phyloP scores from a whole-genome alignment of 176 grass and related monocot species.

The Musa itinerans region DNA sequence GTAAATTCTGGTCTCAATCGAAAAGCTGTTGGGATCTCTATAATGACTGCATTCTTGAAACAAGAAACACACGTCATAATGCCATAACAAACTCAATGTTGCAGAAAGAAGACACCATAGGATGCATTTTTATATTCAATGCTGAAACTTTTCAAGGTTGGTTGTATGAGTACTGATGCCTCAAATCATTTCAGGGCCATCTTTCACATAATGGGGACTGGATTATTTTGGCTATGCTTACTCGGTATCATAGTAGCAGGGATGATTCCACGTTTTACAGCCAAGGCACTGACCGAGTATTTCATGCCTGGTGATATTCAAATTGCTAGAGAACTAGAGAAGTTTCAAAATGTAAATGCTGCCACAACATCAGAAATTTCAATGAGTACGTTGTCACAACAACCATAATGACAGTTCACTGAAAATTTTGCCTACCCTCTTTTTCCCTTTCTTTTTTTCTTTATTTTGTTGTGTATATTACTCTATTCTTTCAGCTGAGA shows the following conservation, averaged over 20 bases:
- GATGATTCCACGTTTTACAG: constrained; percentile 60
- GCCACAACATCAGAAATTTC: constrained; percentile 41
- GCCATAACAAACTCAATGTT: neutral
- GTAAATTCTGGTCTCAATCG: too few species aligned
- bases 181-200: constrained; percentile 47
- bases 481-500: constrained; percentile 62
- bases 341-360: constrained; percentile 24
- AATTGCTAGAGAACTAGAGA: constrained; percentile 69
- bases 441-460: constrained; percentile 35
- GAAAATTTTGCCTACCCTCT: constrained; percentile 17
- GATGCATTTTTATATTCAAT: too few species aligned
- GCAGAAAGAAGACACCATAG: neutral
- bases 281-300: constrained; percentile 49
- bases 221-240: constrained; percentile 59
- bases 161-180: neutral
- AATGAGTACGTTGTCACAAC: constrained; percentile 41
- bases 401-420: constrained; percentile 22
- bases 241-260: constrained; percentile 43
- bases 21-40: neutral
- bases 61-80: neutral
- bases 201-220: constrained; percentile 59
- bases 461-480: constrained; percentile 41
- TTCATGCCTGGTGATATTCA: constrained; percentile 60
- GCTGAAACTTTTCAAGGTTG: too few species aligned
- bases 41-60: neutral